These are phyloP conservation scores for Myriosclerotinia duriaeana DNA, from an alignment of 2,329 filamentous ascomycete species.

Conservation along the genomic window DNA sequence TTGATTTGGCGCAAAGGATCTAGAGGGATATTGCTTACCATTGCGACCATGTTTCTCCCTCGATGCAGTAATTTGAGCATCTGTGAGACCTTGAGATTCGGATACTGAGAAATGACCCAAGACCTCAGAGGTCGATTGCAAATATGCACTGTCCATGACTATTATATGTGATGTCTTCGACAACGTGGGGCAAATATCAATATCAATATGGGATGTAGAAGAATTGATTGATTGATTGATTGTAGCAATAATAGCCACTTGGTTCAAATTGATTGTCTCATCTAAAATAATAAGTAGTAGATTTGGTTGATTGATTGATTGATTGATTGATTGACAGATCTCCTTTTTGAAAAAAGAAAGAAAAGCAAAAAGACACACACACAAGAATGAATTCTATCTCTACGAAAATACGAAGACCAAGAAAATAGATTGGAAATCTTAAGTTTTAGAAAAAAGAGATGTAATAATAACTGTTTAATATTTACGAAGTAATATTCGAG, in stretches of 20 bases:
- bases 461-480: not conserved
- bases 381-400: constrained; percentile 2
- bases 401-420: not conserved
- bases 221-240: not conserved
- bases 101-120: constrained; percentile 59
- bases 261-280: constrained; percentile 23
- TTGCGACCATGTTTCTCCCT: constrained; percentile 64
- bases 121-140: constrained; percentile 57
- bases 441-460: not conserved
- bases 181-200: constrained; percentile 12
- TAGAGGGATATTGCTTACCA: constrained; percentile 48
- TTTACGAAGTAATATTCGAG: not conserved
- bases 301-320: not conserved
- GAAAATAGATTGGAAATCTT: not conserved
- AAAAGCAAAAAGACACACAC: not conserved
- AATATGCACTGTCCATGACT: constrained; percentile 63
- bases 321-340: constrained; percentile 12
- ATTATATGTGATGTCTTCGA: constrained; percentile 11
- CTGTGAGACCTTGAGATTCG: constrained; percentile 54
- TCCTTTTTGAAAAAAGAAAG: not conserved
- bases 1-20: constrained; percentile 25
- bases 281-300: constrained; percentile 13
- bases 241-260: constrained; percentile 25
- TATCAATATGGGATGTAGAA: not conserved
- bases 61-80: constrained; percentile 56